Conservation (phyloP, 345 rosid genomes). For the Camelina neglecta region DNA sequence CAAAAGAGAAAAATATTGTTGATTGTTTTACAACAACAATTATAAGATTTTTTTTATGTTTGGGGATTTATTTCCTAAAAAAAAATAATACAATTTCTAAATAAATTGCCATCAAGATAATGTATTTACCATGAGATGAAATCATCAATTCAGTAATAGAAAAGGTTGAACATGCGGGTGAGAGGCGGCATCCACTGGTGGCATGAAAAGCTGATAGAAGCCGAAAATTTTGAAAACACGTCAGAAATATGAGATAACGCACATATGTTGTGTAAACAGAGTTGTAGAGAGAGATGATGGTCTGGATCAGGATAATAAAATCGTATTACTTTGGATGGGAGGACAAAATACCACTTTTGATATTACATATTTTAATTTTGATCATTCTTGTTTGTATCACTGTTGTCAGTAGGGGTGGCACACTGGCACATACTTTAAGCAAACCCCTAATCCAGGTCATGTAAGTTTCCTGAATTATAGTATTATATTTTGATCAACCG, state of each 20-base stretch:
- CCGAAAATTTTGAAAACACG: background rate
- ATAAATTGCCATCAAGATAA: background rate
- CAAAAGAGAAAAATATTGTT: background rate
- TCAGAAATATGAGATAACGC: conserved; percentile 9
- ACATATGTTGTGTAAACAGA: background rate
- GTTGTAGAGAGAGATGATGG: background rate
- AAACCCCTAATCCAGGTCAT: too few relatives aligned
- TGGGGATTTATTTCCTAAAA: background rate
- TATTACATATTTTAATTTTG: background rate
- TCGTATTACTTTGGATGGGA: conserved; percentile 5
- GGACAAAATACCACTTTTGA: conserved; percentile 33
- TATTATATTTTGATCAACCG: too few relatives aligned
- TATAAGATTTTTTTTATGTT: background rate
- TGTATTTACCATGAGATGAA: background rate
- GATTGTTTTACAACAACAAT: background rate
- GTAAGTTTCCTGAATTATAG: too few relatives aligned
- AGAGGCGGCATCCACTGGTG: too few relatives aligned
- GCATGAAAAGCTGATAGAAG: too few relatives aligned
- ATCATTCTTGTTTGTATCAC: background rate
- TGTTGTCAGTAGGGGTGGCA: background rate
- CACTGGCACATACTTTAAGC: background rate
- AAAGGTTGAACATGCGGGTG: background rate
- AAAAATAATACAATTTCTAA: background rate
- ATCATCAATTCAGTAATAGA: background rate
- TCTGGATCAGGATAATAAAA: conserved; percentile 1